phyloP scores from a whole-genome alignment of 768 basidiomycete species.

The Lactifluus subvellereus region DNA sequence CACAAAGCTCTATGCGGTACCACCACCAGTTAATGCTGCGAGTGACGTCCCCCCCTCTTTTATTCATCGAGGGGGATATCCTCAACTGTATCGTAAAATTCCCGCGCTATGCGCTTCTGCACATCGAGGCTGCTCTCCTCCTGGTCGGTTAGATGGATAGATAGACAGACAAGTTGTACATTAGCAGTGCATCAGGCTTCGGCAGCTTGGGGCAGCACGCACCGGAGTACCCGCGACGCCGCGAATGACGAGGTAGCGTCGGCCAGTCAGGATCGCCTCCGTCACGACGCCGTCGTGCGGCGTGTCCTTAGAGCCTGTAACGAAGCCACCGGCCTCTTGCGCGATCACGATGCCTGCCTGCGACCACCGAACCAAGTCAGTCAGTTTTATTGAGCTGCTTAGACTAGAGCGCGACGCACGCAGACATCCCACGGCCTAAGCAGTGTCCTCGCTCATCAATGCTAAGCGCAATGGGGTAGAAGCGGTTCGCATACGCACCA shows the following conservation, averaged over 20 bases:
- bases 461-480: not conserved
- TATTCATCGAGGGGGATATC: slow-evolving; percentile 42
- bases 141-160: slow-evolving; percentile 23
- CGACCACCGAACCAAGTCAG: not conserved
- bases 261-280: slow-evolving; percentile 64
- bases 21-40: not conserved
- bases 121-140: slow-evolving; percentile 61
- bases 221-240: slow-evolving; percentile 57
- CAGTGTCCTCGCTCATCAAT: not conserved
- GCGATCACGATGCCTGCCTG: slow-evolving; percentile 87
- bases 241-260: slow-evolving; percentile 77
- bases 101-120: slow-evolving; percentile 74
- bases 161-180: not conserved
- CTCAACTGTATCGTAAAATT: slow-evolving; percentile 80
- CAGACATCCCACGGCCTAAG: slow-evolving; percentile 81
- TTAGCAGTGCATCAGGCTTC: not conserved
- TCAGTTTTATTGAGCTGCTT: too few relatives aligned
- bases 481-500: slow-evolving; percentile 33
- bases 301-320: slow-evolving; percentile 58
- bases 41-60: slow-evolving; percentile 20
- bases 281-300: slow-evolving; percentile 47
- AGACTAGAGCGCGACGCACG: slow-evolving; percentile 33
- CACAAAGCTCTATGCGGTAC: not conserved
- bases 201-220: slow-evolving; percentile 24
- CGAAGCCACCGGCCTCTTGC: slow-evolving; percentile 78